phyloP scores from a whole-genome alignment of 1,284 basidiomycete genomes.

The Kwoniella shivajii region DNA sequence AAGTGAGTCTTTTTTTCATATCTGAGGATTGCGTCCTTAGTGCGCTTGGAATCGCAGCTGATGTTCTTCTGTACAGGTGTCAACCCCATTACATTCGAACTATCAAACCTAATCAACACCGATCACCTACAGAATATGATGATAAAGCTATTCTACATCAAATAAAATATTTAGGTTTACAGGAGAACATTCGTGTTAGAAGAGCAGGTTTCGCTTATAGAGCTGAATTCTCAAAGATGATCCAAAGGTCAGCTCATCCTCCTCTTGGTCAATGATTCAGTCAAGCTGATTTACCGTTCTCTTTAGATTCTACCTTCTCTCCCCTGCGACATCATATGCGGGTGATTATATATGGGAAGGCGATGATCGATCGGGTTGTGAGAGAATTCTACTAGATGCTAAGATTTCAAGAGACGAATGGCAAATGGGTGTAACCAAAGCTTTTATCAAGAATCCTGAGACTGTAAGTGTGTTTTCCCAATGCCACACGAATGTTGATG shows the following conservation, averaged over 20 bases:
- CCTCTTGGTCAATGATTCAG: neutral
- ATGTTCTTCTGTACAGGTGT: constrained; percentile 81
- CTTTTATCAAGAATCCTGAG: constrained; percentile 99
- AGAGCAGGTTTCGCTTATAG: constrained; percentile 97
- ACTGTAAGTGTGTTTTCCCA: constrained; percentile 63
- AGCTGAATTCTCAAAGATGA: constrained; percentile 89
- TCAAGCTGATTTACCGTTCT: constrained; percentile 6
- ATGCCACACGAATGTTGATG: neutral
- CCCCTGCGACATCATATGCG: constrained; percentile 93
- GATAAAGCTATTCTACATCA: constrained; percentile 94
- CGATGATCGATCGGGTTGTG: constrained; percentile 86
- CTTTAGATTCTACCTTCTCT: constrained; percentile 83
- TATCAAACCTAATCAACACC: constrained; percentile 98
- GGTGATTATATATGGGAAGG: constrained; percentile 98
- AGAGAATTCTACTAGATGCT: constrained; percentile 89
- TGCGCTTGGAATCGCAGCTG: neutral
- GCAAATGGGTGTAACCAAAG: constrained; percentile 99
- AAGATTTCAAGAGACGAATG: constrained; percentile 96
- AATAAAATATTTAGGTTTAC: constrained; percentile 97
- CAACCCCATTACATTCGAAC: constrained; percentile 99
- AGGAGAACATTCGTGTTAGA: constrained; percentile 97
- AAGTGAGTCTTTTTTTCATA: constrained; percentile 9
- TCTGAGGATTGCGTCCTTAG: neutral
- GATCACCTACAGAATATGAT: constrained; percentile 90
- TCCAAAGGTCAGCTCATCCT: constrained; percentile 64